These are phyloP conservation scores for Achaetomiella virescens DNA, from an alignment of 495 filamentous ascomycete species.

Conservation along the genomic window DNA sequence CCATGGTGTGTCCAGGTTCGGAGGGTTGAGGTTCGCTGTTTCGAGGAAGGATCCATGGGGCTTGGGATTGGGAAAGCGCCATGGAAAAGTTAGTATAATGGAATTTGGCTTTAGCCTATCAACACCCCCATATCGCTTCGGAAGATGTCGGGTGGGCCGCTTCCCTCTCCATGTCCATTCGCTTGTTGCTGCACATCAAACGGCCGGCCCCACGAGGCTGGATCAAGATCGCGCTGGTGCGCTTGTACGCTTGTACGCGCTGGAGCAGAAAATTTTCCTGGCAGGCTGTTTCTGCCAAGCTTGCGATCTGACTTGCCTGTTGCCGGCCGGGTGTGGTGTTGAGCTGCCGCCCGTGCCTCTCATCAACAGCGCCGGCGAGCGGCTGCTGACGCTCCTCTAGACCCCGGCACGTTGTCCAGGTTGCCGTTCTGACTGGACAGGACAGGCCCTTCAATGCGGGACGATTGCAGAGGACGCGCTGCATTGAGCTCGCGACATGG, in stretches of 20 bases:
- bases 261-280: constrained; percentile 9
- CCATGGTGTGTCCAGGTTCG: not conserved
- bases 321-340: not conserved
- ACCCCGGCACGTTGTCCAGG: constrained; percentile 10
- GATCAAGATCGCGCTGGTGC: constrained; percentile 1
- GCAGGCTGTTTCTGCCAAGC: not conserved
- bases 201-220: constrained; percentile 4
- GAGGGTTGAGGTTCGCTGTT: not conserved
- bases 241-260: too few species aligned
- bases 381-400: not conserved
- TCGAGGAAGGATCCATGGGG: not conserved
- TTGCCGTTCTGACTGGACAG: constrained; percentile 15
- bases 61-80: not conserved
- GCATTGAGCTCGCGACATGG: not conserved
- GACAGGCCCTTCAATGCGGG: not conserved
- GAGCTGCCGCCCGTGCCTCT: constrained; percentile 7
- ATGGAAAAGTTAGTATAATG: not conserved
- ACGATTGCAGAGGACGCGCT: not conserved
- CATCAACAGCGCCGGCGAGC: constrained; percentile 1
- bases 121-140: constrained; percentile 9
- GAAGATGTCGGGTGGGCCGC: constrained; percentile 14
- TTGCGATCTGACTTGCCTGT: not conserved
- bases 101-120: constrained; percentile 20
- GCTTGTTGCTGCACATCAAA: constrained; percentile 4
- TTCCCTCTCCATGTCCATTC: constrained; percentile 2